Conservation (phyloP, 345 rosid species). For the Triadica sebifera region DNA sequence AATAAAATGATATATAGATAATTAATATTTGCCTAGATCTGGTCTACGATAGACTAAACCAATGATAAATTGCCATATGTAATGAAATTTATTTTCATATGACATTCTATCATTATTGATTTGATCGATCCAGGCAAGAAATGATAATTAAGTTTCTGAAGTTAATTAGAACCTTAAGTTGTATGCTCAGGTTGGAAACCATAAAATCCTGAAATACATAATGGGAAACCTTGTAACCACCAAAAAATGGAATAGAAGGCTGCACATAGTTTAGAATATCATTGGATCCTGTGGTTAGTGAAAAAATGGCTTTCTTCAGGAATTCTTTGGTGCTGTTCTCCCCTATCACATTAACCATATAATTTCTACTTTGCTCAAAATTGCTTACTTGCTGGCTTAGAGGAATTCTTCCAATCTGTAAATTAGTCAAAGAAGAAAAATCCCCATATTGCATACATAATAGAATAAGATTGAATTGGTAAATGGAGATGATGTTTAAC, state of each 20-base stretch:
- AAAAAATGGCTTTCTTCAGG: conserved; percentile 41
- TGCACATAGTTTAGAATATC: conserved; percentile 64
- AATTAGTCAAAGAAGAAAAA: background rate
- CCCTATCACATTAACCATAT: conserved; percentile 42
- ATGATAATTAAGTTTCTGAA: too few species aligned
- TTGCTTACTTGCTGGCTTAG: conserved; percentile 44
- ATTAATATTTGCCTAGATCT: too few species aligned
- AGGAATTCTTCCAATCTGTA: conserved; percentile 48
- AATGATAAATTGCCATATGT: too few species aligned
- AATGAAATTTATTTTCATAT: too few species aligned
- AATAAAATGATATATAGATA: background rate
- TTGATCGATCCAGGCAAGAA: too few species aligned
- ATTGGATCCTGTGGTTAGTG: conserved; percentile 69
- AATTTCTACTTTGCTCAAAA: conserved; percentile 49
- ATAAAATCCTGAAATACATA: conserved; percentile 41
- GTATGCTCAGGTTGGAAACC: conserved; percentile 49
- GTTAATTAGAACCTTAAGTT: conserved; percentile 39
- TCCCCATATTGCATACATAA: too few species aligned
- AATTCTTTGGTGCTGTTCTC: conserved; percentile 49
- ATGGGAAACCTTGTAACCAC: conserved; percentile 33
- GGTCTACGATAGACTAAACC: too few species aligned
- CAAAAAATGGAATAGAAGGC: conserved; percentile 47
- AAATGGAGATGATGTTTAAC: too few species aligned
- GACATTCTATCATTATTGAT: too few species aligned
- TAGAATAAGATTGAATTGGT: too few species aligned